Evolutionary conservation across 192 early-diverging fungal genomes (phyloP).

Genomic region (Linnemannia zychae): DNA sequence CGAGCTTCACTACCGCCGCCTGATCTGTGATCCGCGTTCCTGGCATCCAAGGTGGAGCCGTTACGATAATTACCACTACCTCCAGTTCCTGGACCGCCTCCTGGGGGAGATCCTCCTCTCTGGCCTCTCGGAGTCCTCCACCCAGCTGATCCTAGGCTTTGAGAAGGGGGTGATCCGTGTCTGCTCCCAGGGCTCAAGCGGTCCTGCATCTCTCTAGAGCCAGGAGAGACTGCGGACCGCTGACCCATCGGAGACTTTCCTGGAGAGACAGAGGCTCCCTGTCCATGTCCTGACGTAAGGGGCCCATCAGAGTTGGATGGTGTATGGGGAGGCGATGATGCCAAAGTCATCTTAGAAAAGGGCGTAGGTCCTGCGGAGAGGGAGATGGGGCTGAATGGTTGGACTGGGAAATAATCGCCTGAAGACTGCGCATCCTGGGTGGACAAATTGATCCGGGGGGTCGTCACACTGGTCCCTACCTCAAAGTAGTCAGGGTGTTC

Average conservation of each 20-base stretch:
- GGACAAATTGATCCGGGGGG: conserved; percentile 36
- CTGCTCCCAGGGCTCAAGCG: conserved; percentile 12
- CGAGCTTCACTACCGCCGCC: conserved; percentile 17
- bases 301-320: conserved; percentile 8
- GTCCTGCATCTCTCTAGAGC: conserved; percentile 14
- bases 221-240: not conserved
- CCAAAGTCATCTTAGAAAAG: conserved; percentile 48
- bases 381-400: conserved; percentile 46
- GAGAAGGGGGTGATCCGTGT: conserved; percentile 16
- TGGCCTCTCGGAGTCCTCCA: conserved; percentile 46
- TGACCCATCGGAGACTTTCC: conserved; percentile 1
- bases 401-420: conserved; percentile 49
- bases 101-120: conserved; percentile 29
- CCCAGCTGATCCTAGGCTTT: conserved; percentile 11
- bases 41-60: not conserved
- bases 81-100: not conserved
- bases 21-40: not conserved
- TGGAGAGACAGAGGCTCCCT: conserved; percentile 9
- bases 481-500: conserved; percentile 37
- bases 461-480: conserved; percentile 30
- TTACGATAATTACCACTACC: conserved; percentile 7
- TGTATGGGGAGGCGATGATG: conserved; percentile 36
- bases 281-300: not conserved
- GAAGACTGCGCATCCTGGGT: conserved; percentile 10
- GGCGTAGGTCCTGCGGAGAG: conserved; percentile 44